These are phyloP conservation scores for Rutstroemia sp. DNA, from an alignment of 2,329 filamentous ascomycete genomes.

Conservation along the genomic window DNA sequence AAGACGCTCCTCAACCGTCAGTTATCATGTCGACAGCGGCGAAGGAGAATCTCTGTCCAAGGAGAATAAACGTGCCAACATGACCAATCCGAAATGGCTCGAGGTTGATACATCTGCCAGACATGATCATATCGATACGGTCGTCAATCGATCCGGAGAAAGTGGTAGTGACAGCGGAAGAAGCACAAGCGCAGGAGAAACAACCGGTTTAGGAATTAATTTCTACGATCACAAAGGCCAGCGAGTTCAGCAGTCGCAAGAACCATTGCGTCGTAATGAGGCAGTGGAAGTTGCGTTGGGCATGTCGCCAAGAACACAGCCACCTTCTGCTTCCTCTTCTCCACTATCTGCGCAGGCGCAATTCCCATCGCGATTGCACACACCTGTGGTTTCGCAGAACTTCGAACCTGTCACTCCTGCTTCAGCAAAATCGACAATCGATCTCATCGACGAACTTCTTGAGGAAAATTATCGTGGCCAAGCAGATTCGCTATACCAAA, in stretches of 20 bases:
- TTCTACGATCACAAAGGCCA: constrained; percentile 12
- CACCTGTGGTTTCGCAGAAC: background rate
- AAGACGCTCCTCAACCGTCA: background rate
- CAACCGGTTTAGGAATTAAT: constrained; percentile 11
- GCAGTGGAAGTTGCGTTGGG: background rate
- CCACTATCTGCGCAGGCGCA: too few relatives aligned
- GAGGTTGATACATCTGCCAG: background rate
- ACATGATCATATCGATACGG: background rate
- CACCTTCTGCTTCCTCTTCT: background rate
- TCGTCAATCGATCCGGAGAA: background rate
- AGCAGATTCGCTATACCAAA: constrained; percentile 17
- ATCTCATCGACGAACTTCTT: constrained; percentile 20
- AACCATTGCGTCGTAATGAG: background rate
- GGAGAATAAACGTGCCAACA: background rate
- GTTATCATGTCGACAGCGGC: background rate
- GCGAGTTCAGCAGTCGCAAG: background rate
- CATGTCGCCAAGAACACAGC: background rate
- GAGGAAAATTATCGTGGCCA: constrained; percentile 21
- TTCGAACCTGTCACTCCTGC: background rate
- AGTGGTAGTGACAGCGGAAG: too few relatives aligned
- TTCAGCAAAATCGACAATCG: background rate
- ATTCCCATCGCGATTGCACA: background rate
- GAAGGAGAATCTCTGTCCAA: background rate
- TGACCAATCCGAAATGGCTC: background rate
- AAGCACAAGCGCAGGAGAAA: too few relatives aligned